Base-by-base conservation (phyloP, 148 eudicot genomes). In the Polygonum aviculare region DNA sequence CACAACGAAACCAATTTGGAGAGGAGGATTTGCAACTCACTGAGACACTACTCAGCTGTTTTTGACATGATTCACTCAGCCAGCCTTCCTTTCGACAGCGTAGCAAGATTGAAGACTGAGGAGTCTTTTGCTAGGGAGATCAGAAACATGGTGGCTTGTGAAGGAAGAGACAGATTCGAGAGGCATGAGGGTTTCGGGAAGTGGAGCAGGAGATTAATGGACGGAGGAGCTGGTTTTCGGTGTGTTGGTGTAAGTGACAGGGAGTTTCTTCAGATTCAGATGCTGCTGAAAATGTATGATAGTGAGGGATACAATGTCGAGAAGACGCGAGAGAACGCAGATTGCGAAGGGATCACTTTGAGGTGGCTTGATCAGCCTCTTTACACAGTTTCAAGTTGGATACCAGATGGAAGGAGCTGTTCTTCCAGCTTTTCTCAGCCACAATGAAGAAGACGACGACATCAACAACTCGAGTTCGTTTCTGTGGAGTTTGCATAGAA, bases 361-460 rank as follows among this genome's bases (percentile, higher is more conserved):
- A 87, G 79, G 41, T 95, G 98, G 98, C 65, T 84, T 69, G 97
- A 88, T 87, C 96, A 92, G 82, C 89, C 94, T 51, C 89, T 95
- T 31, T 92, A 88, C 78, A 89, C 94, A 0, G 89, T 95, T 51
- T 92, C 98, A 40, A 88, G 84, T 8, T 95, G 98, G 98, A 84
- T 86, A 72, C 33, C 74, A 3, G 52, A 72, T 19, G 74, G n/a
- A 4, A 88, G 85, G 73, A 84, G 85, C 82, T 89, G 85, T 80
- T 89, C 90, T 33, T 84, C 97, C 15, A 76, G 91, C 12, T 85
- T 81, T 80, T 81, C 86, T 62, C 90, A 86, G 85, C 85, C 88
- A 78, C 74, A 54, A 69, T 81, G 81, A 82, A 50, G 78, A 80
- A 78, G 79, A 82, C 79, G 51, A 78, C 77, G 39, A 77, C 74